phyloP scores from a whole-genome alignment of 208 protist genomes.

The Trypanosoma lewisi region DNA sequence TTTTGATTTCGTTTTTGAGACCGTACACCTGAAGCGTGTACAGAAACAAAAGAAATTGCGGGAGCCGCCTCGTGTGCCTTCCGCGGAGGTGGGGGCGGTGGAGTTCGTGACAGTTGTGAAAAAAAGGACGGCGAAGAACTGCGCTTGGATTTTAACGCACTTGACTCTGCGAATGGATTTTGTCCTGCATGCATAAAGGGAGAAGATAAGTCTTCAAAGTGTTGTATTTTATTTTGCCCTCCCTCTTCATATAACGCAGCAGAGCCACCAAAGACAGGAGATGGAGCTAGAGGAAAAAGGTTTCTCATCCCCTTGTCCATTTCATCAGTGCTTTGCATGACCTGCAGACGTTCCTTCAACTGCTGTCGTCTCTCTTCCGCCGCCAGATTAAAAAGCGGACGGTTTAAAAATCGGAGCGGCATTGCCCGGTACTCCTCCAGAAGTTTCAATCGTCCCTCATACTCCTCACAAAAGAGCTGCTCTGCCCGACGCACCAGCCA shows the following conservation, averaged over 20 bases:
- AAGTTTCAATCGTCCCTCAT: constrained; percentile 39
- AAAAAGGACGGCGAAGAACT: background rate
- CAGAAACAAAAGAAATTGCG: background rate
- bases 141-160: background rate
- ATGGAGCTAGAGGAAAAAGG: background rate
- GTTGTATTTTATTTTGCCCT: background rate
- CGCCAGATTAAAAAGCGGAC: constrained; percentile 41
- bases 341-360: constrained; percentile 29
- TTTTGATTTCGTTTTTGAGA: background rate
- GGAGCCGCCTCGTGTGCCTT: background rate
- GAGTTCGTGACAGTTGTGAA: background rate
- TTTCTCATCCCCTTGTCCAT: background rate
- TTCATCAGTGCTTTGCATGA: background rate
- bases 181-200: background rate
- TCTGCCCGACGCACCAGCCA: constrained; percentile 42
- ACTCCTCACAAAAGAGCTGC: constrained; percentile 60
- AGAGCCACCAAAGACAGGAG: background rate
- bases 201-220: background rate
- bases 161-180: background rate
- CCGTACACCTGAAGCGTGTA: background rate
- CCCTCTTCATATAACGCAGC: background rate
- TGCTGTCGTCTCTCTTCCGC: constrained; percentile 46
- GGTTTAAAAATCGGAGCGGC: constrained; percentile 54
- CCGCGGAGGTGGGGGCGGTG: background rate
- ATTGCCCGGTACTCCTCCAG: constrained; percentile 55